A percentile compares a stretch with the other conserved stretches of the same genome.
phyloP scores from a whole-genome alignment of 257 asterid genomes.

The Lantana camara region DNA sequence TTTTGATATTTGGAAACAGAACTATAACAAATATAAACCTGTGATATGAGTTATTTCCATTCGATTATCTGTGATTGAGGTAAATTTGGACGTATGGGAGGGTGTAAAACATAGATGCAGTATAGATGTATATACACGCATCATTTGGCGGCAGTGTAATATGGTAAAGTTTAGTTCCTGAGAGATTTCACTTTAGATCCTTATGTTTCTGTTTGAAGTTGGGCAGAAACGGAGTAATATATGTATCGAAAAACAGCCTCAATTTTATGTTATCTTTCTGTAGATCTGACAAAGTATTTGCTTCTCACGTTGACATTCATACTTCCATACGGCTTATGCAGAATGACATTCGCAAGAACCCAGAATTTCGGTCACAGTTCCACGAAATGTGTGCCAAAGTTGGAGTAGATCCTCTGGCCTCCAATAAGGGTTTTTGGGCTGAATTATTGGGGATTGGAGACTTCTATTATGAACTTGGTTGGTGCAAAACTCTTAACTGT shows the following conservation, averaged over 20 bases:
- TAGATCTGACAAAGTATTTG: no score
- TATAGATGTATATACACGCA: no score
- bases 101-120: not conserved
- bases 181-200: not conserved
- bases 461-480: constrained; percentile 97
- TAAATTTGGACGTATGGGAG: constrained; percentile 9
- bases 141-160: not conserved
- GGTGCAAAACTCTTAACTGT: constrained; percentile 34
- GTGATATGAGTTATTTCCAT: not conserved
- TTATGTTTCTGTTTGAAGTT: not conserved
- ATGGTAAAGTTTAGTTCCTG: not conserved
- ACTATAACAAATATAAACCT: not conserved
- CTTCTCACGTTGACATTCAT: constrained; percentile 4
- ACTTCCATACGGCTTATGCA: constrained; percentile 35
- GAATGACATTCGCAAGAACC: constrained; percentile 97
- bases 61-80: not conserved
- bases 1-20: not conserved
- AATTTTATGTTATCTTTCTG: constrained; percentile 2
- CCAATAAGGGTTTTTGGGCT: constrained; percentile 99
- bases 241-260: not conserved
- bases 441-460: constrained; percentile 96
- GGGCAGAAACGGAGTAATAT: not conserved
- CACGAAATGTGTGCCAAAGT: constrained; percentile 99
- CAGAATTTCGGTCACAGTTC: constrained; percentile 92
- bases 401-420: constrained; percentile 98